Percentiles rank a stretch among this genome's conserved stretches.
These are phyloP conservation scores for Rhinocladiella mackenziei DNA, from an alignment of 2,329 filamentous ascomycete genomes.

Conservation along the genomic window DNA sequence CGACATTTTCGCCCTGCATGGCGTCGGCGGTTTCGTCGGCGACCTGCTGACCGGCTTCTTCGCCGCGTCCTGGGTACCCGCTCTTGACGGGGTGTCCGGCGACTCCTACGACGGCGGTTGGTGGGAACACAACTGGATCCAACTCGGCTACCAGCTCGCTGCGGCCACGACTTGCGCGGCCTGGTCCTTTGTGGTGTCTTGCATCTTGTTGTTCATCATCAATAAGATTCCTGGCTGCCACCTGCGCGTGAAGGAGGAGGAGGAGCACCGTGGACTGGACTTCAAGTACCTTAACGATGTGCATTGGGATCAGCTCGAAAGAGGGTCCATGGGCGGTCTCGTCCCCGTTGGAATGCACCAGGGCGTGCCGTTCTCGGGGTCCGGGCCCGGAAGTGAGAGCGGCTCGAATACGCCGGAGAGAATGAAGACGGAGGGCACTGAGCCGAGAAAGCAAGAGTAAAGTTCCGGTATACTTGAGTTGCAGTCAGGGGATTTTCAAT, in stretches of 20 bases:
- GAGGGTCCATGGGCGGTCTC: slow-evolving; percentile 1
- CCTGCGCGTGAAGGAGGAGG: slow-evolving; percentile 53
- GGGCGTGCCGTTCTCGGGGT: slow-evolving; percentile 15
- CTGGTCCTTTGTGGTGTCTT: slow-evolving; percentile 54
- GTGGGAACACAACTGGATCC: slow-evolving; percentile 51
- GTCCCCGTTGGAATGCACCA: slow-evolving; percentile 5
- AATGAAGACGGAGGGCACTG: too few relatives aligned
- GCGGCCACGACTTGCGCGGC: slow-evolving; percentile 52
- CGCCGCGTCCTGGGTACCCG: slow-evolving; percentile 47
- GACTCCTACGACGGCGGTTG: slow-evolving; percentile 48
- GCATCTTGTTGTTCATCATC: slow-evolving; percentile 52
- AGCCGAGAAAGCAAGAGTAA: too few relatives aligned
- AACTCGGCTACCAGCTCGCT: slow-evolving; percentile 56
- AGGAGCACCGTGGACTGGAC: slow-evolving; percentile 52
- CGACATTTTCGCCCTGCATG: slow-evolving; percentile 58
- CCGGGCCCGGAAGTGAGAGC: slow-evolving; percentile 16
- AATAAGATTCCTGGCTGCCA: slow-evolving; percentile 56
- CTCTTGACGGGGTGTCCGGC: slow-evolving; percentile 49
- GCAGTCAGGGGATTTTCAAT: too few relatives aligned
- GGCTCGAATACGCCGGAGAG: too few relatives aligned
- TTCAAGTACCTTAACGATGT: slow-evolving; percentile 46
- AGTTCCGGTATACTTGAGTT: too few relatives aligned
- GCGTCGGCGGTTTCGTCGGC: slow-evolving; percentile 55
- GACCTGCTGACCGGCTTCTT: slow-evolving; percentile 56
- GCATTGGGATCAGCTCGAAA: slow-evolving; percentile 13